Evolutionary conservation across 2,329 filamentous ascomycete genomes (phyloP), one percentile per base, ranked within the genome.

Genomic region (Sporothrix brasiliensis): DNA sequence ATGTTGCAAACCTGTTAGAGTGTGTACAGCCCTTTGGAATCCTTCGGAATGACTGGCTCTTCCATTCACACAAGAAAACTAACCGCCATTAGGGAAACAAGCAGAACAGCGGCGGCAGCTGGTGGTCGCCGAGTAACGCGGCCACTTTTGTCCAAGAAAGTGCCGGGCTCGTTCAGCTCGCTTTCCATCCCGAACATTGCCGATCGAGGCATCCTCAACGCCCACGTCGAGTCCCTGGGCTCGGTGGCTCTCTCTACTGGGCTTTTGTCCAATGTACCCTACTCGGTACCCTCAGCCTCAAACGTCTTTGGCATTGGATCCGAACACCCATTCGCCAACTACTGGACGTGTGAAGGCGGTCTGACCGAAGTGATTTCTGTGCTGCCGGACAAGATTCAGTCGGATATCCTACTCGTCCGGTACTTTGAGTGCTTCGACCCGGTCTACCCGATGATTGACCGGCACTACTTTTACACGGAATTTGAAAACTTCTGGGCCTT

Each of bases 261-360:
- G 24, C 83, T 93, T 13, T 82, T 93, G 60, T 92, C 91, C 67
- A 89, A 92, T 76, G 86, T 93, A 2, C 90, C 91, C 0, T 91
- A 91, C 76, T 91, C 91, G 0, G 84, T 87, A 54, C 87, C 89
- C 11, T 88, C 88, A 7, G 89, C 89, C 1, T 92, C 89, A 69
- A 92, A 92, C 74, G 90, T 93, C 69, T 94, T 94, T 77, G 91
- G 91, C n/a, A 88, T 93, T 73, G 91, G 90, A 16, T 89, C 89
- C 0, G 90, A 92, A 76, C 91, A 93, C 76, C 91, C 91, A 0
- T 93, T 93, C 77, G 89, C 90, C 76, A 94, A 94, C 77, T 94
- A 94, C 79, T 94, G 92, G 92, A 94, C 91, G 2, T 92, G 89
- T 76, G 86, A 89, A 72, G 91, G 92, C 63, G 91, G 91, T 0